A percentile compares a stretch with the other conserved stretches of the same genome.
Conservation (phyloP, 768 basidiomycete genomes). For the Tephrocybe sp. region DNA sequence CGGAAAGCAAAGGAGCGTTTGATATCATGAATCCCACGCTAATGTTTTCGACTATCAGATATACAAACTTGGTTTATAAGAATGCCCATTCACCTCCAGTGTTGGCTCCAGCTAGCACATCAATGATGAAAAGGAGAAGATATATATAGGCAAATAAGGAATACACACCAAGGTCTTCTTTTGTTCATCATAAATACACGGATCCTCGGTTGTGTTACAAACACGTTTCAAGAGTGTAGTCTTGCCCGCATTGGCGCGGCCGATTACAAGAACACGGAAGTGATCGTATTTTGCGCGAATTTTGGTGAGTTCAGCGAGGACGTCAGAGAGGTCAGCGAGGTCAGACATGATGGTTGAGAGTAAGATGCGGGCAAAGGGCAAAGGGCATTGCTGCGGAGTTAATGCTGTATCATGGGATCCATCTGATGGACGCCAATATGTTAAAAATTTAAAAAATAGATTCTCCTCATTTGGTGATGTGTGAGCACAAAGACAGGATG, state of each 20-base stretch:
- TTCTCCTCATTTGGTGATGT: too few relatives aligned
- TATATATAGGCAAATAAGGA: background rate
- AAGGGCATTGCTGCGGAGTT: too few relatives aligned
- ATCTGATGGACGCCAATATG: too few relatives aligned
- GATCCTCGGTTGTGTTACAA: slow-evolving; percentile 1
- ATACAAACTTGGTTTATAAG: background rate
- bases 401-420: too few relatives aligned
- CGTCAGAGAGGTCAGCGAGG: too few relatives aligned
- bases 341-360: background rate
- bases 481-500: too few relatives aligned
- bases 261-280: slow-evolving; percentile 29
- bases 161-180: background rate
- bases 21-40: slow-evolving; percentile 24
- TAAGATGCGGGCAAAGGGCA: too few relatives aligned
- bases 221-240: slow-evolving; percentile 17
- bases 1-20: slow-evolving; percentile 17
- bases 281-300: slow-evolving; percentile 11
- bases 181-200: background rate
- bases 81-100: background rate
- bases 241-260: slow-evolving; percentile 29
- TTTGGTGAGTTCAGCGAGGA: too few relatives aligned
- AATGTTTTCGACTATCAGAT: background rate
- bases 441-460: too few relatives aligned
- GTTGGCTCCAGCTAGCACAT: background rate
- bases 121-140: background rate